These are phyloP conservation scores for Coffea canephora DNA, from an alignment of 257 asterid genomes.

Conservation along the genomic window DNA sequence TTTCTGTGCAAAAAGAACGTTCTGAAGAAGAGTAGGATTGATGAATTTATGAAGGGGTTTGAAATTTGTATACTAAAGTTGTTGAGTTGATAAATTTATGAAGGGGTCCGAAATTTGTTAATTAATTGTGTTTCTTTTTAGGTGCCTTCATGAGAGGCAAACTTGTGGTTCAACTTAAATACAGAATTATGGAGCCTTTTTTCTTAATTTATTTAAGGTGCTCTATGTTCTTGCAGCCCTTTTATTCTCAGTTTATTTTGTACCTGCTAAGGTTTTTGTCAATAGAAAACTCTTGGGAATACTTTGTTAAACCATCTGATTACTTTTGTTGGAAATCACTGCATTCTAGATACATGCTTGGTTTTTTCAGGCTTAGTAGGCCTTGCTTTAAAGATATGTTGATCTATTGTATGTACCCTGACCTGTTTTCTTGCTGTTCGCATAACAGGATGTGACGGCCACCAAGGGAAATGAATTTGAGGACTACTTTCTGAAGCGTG, in stretches of 20 bases:
- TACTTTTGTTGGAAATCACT: not conserved
- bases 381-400: not conserved
- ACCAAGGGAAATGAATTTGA: slow-evolving; percentile 90
- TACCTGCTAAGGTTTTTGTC: not conserved
- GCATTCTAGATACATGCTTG: not conserved
- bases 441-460: slow-evolving; percentile 80
- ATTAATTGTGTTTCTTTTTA: not conserved
- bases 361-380: not conserved
- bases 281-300: not conserved
- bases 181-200: not conserved
- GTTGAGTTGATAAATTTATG: not conserved
- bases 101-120: not conserved
- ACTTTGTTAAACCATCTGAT: not conserved
- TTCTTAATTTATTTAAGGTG: not conserved
- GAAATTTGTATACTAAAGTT: not conserved
- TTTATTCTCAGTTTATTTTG: not conserved
- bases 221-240: not conserved
- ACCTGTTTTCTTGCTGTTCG: slow-evolving; percentile 9
- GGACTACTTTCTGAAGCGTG: slow-evolving; percentile 86
- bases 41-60: not conserved
- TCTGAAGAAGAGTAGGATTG: not conserved
- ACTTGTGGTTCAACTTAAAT: not conserved
- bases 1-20: not conserved
- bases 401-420: not conserved
- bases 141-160: not conserved